These are phyloP conservation scores for Elaeagnus macrophylla DNA, from an alignment of 306 rosid genomes.

Conservation along the genomic window DNA sequence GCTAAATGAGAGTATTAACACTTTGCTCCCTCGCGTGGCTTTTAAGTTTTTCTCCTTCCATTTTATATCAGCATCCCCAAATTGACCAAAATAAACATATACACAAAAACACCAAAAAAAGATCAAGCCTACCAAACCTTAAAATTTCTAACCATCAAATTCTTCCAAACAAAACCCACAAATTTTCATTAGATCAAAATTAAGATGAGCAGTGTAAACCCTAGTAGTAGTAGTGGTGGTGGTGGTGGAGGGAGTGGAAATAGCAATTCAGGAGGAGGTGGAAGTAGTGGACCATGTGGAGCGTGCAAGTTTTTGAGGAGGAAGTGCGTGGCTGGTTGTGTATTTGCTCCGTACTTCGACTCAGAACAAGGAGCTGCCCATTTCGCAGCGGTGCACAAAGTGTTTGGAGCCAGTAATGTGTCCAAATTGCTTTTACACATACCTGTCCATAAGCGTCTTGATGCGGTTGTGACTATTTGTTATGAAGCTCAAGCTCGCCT, in stretches of 20 bases:
- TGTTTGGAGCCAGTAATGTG: slow-evolving; percentile 93
- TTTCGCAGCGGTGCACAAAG: slow-evolving; percentile 90
- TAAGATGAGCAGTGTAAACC: slow-evolving; percentile 44
- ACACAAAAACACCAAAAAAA: slow-evolving; percentile 20
- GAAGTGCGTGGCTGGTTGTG: slow-evolving; percentile 70
- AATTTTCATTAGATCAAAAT: not conserved
- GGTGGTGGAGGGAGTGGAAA: slow-evolving; percentile 16
- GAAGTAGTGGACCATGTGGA: slow-evolving; percentile 66
- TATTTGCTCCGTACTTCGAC: slow-evolving; percentile 89
- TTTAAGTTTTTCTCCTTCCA: slow-evolving; percentile 48
- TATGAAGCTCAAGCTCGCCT: slow-evolving; percentile 88
- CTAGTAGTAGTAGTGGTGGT: slow-evolving; percentile 25
- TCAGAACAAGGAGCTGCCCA: slow-evolving; percentile 86
- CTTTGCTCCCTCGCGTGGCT: slow-evolving; percentile 88
- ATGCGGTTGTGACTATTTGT: slow-evolving; percentile 81
- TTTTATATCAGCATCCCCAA: slow-evolving; percentile 11
- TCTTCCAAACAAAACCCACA: slow-evolving; percentile 16
- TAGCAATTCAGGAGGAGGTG: not conserved
- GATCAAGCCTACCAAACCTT: slow-evolving; percentile 19
- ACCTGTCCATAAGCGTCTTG: slow-evolving; percentile 66
- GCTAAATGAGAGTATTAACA: slow-evolving; percentile 57
- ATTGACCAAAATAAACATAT: not conserved
- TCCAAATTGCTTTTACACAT: slow-evolving; percentile 69
- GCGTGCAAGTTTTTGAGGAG: slow-evolving; percentile 87
- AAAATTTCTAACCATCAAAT: slow-evolving; percentile 56